phyloP scores from a whole-genome alignment of 805 yeast species.

The Schizosaccharomyces japonicus region DNA sequence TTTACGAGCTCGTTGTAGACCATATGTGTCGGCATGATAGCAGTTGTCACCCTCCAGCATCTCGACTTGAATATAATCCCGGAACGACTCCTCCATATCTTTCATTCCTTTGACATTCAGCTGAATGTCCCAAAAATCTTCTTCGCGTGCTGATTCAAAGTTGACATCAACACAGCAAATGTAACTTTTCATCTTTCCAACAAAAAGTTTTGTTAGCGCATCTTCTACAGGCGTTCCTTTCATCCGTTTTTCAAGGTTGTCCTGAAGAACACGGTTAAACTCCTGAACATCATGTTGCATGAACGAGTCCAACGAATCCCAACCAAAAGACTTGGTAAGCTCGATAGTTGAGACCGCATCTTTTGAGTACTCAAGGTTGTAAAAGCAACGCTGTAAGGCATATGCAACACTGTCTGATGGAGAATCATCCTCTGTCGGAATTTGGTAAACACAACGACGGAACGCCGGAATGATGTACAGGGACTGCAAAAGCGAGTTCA shows the following conservation, averaged over 20 bases:
- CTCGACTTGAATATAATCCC: conserved; percentile 71
- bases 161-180: conserved; percentile 82
- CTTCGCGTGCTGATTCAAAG: conserved; percentile 73
- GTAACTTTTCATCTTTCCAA: conserved; percentile 88
- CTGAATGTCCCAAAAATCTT: conserved; percentile 96
- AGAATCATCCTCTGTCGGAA: conserved; percentile 47
- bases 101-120: conserved; percentile 68
- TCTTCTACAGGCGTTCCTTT: conserved; percentile 64
- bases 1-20: conserved; percentile 85
- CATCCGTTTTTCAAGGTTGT: conserved; percentile 71
- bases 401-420: conserved; percentile 42
- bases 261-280: conserved; percentile 84
- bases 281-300: conserved; percentile 97
- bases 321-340: conserved; percentile 78
- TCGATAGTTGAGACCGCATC: conserved; percentile 67
- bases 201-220: conserved; percentile 57
- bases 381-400: conserved; percentile 73
- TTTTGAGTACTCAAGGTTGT: conserved; percentile 45
- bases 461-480: conserved; percentile 66
- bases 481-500: conserved; percentile 77
- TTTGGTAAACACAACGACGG: conserved; percentile 64
- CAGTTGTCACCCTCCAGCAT: conserved; percentile 83
- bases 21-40: conserved; percentile 72
- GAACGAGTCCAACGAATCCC: conserved; percentile 89
- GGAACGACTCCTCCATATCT: conserved; percentile 50